Percentiles rank a stretch among this genome's conserved stretches.
phyloP scores from a whole-genome alignment of 768 basidiomycete genomes.

The Podaxis sp. region DNA sequence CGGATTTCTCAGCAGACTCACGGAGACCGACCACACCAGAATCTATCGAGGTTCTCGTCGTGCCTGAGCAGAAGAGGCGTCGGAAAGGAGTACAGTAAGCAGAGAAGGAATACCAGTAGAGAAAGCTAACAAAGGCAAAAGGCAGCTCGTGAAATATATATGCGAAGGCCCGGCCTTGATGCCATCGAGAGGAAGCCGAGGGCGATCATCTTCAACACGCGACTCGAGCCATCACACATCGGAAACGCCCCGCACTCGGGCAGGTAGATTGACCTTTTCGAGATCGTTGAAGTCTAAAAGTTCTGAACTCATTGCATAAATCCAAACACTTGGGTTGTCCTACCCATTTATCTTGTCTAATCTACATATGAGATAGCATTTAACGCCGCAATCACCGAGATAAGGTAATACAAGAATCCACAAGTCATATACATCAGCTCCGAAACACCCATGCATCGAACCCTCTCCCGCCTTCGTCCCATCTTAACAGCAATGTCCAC shows the following conservation, averaged over 20 bases:
- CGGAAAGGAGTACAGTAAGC: not conserved
- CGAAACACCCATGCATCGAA: conserved; percentile 1
- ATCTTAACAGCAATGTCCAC: conserved; percentile 19
- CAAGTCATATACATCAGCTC: not conserved
- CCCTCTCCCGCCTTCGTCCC: conserved; percentile 18
- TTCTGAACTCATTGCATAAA: not conserved
- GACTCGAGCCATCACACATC: not conserved
- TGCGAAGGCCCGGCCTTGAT: not conserved
- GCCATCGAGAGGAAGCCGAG: not conserved
- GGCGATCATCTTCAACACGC: not conserved
- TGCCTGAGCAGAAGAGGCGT: not conserved
- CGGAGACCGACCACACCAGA: too few species aligned
- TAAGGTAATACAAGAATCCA: not conserved
- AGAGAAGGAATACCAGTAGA: too few species aligned
- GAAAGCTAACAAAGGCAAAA: not conserved
- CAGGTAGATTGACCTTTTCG: not conserved
- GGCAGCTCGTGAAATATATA: not conserved
- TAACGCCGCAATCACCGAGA: conserved; percentile 7
- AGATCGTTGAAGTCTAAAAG: not conserved
- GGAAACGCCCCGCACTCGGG: not conserved
- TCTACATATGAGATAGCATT: not conserved
- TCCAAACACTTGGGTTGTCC: not conserved
- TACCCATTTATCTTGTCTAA: not conserved
- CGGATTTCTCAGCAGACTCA: too few species aligned
- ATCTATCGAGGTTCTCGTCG: not conserved